Evolutionary conservation across 1,284 basidiomycete species (phyloP).

Genomic region (Pisolithus thermaeus): DNA sequence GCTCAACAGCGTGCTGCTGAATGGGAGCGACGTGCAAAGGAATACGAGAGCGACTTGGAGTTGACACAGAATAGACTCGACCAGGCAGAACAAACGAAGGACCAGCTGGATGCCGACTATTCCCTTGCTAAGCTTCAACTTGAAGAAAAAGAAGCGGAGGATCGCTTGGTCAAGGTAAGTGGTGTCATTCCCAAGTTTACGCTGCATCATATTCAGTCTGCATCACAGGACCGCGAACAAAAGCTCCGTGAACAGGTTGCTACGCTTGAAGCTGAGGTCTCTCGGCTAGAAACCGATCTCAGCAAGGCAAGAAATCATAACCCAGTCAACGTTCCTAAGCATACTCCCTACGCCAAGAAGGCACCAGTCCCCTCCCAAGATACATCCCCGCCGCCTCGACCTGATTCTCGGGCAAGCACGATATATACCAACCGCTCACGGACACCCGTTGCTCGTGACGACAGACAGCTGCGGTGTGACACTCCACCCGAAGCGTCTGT

Average conservation of each 20-base stretch:
- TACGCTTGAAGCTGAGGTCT: constrained; percentile 55
- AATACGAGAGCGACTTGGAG: constrained; percentile 59
- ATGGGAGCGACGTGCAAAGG: constrained; percentile 74
- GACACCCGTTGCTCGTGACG: constrained; percentile 32
- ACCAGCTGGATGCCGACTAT: constrained; percentile 64
- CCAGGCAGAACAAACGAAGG: constrained; percentile 55
- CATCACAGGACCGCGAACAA: constrained; percentile 58
- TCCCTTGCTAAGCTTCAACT: constrained; percentile 61
- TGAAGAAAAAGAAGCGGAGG: constrained; percentile 67
- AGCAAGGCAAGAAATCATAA: constrained; percentile 42
- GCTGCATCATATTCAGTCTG: constrained; percentile 8
- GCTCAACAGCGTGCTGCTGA: constrained; percentile 71
- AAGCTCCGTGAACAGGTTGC: constrained; percentile 63
- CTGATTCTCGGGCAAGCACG: constrained; percentile 67
- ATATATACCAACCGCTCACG: constrained; percentile 37
- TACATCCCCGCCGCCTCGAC: constrained; percentile 41
- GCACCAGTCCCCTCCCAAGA: constrained; percentile 25
- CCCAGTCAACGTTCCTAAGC: constrained; percentile 10
- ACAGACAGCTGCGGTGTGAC: constrained; percentile 30
- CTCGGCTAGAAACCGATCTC: constrained; percentile 55
- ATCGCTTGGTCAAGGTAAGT: constrained; percentile 57
- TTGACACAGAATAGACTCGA: constrained; percentile 54
- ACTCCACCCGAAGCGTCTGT: constrained; percentile 54
- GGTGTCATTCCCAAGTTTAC: neutral
- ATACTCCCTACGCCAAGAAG: constrained; percentile 30